A percentile compares a stretch with the other conserved stretches of the same genome.
These are phyloP conservation scores for Termitomyces sp. DNA, from an alignment of 1,284 basidiomycete genomes.

Conservation along the genomic window DNA sequence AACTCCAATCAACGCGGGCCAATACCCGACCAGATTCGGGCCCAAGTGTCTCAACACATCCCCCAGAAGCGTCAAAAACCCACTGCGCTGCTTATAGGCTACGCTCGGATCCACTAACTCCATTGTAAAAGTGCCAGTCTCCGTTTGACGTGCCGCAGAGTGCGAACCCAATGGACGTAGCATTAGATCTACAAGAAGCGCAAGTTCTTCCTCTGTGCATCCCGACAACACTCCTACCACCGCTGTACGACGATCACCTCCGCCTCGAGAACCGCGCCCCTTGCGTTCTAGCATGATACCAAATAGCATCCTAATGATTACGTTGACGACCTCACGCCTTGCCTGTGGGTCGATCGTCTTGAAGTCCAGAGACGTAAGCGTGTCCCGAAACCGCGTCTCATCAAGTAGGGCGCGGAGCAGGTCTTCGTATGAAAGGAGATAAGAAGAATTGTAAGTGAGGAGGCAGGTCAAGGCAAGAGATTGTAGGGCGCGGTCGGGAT, in stretches of 20 bases:
- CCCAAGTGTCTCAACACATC: conserved; percentile 82
- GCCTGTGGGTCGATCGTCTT: conserved; percentile 58
- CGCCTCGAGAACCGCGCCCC: conserved; percentile 53
- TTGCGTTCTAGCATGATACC: conserved; percentile 85
- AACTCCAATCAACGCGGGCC: conserved; percentile 69
- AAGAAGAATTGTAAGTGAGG: conserved; percentile 77
- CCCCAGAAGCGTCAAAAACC: conserved; percentile 80
- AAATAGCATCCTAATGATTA: conserved; percentile 78
- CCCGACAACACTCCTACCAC: conserved; percentile 72
- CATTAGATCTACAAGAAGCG: conserved; percentile 86
- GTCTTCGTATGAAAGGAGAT: conserved; percentile 64
- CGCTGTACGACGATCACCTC: conserved; percentile 73
- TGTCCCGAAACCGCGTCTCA: conserved; percentile 85
- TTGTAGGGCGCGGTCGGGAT: conserved; percentile 83
- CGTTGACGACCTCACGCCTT: conserved; percentile 68
- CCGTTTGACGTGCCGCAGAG: conserved; percentile 19
- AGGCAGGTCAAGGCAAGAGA: conserved; percentile 76
- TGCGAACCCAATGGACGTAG: conserved; percentile 64
- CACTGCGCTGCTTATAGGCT: conserved; percentile 71
- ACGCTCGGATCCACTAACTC: conserved; percentile 28
- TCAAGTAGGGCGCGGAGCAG: conserved; percentile 74
- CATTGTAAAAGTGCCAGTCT: conserved; percentile 22
- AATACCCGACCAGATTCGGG: conserved; percentile 60
- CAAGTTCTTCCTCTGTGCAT: conserved; percentile 73
- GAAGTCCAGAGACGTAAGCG: conserved; percentile 72